These are phyloP conservation scores for Chrysanthemum seticuspe DNA, from an alignment of 129 eudicot genomes.

Conservation along the genomic window DNA sequence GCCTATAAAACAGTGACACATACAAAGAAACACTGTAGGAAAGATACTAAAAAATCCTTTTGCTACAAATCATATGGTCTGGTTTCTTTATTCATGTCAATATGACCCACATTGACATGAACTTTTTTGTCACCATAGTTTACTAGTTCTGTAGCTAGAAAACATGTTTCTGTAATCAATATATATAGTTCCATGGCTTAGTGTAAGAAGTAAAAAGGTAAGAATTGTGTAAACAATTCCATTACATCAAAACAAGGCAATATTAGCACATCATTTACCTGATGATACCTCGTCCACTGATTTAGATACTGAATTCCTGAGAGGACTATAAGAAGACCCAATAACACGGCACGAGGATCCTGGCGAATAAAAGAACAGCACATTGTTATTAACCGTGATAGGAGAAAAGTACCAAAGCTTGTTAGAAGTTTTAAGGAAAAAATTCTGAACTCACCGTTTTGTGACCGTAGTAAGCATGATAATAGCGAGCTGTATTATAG, in stretches of 20 bases:
- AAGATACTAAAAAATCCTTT: not conserved
- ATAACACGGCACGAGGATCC: conserved; percentile 96
- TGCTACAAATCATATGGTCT: not conserved
- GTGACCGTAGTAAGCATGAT: conserved; percentile 89
- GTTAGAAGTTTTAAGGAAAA: conserved; percentile 9
- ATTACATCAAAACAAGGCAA: not conserved
- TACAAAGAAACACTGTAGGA: not conserved
- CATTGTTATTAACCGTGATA: not conserved
- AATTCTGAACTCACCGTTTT: conserved; percentile 60
- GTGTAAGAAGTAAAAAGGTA: not conserved
- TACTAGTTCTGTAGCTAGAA: conserved; percentile 5
- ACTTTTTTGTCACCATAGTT: not conserved
- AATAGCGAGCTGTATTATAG: conserved; percentile 89
- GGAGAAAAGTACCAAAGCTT: not conserved
- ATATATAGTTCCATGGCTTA: not conserved
- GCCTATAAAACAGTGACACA: conserved; percentile 49
- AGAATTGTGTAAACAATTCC: not conserved
- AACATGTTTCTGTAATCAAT: not conserved
- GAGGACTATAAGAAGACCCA: conserved; percentile 85
- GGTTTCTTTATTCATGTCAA: conserved; percentile 13
- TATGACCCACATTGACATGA: not conserved
- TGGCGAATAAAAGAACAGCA: conserved; percentile 26
- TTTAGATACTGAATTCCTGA: conserved; percentile 89
- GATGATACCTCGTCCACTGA: conserved; percentile 95
- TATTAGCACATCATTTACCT: conserved; percentile 53